phyloP scores from a whole-genome alignment of 768 basidiomycete genomes.

The Suillus lakei region DNA sequence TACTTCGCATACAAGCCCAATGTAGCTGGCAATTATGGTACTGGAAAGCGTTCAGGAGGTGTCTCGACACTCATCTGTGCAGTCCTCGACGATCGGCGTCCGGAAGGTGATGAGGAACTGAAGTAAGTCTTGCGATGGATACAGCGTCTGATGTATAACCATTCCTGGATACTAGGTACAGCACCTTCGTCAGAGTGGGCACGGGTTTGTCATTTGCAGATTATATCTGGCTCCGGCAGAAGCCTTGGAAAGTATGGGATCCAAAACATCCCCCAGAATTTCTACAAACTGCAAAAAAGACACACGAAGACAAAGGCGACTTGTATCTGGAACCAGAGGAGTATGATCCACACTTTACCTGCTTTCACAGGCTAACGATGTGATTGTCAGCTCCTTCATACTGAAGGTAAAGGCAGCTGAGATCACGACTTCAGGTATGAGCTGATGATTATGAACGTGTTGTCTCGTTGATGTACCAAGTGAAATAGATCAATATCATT shows the following conservation, averaged over 20 bases:
- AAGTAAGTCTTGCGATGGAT: slow-evolving; percentile 48
- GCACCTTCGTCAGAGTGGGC: slow-evolving; percentile 88
- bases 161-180: slow-evolving; percentile 58
- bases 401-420: slow-evolving; percentile 94
- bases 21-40: slow-evolving; percentile 86
- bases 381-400: slow-evolving; percentile 78
- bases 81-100: slow-evolving; percentile 74
- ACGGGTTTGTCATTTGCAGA: slow-evolving; percentile 86
- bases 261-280: slow-evolving; percentile 75
- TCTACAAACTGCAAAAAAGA: slow-evolving; percentile 60
- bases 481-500: slow-evolving; percentile 73
- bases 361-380: slow-evolving; percentile 7
- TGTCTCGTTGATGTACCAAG: not conserved
- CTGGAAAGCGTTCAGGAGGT: slow-evolving; percentile 83
- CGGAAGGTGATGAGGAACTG: slow-evolving; percentile 59
- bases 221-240: slow-evolving; percentile 81
- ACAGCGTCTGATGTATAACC: not conserved
- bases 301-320: slow-evolving; percentile 85
- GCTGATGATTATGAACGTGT: slow-evolving; percentile 10
- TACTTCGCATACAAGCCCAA: not conserved
- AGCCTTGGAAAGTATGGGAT: slow-evolving; percentile 85
- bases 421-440: slow-evolving; percentile 72
- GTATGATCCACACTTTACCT: slow-evolving; percentile 45
- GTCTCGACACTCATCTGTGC: slow-evolving; percentile 92
- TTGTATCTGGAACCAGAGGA: slow-evolving; percentile 89